Base-by-base conservation (phyloP, 768 basidiomycete genomes). In the Leucocoprinus leucothites region DNA sequence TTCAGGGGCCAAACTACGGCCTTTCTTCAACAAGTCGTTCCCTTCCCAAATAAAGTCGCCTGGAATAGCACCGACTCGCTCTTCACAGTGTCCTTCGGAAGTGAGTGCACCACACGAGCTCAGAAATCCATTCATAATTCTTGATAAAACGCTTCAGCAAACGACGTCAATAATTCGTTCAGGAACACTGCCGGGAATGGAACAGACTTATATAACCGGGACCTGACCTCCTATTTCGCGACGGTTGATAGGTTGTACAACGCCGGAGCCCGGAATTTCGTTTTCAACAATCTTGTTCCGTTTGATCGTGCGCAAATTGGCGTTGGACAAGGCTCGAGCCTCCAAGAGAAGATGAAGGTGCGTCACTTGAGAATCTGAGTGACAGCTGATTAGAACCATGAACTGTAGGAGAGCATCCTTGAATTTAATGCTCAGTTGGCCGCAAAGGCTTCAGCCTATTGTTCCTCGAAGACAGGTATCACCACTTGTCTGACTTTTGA, bases 281-380 rank as follows among this genome's bases (percentile, higher is more conserved):
- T 65, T 2, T 65, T 65, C 44, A 65, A 65, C 18, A 60, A 63
- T 34, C 56, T 63, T 9, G 57, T 65, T 11, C 64, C 64, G 2
- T 65, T 63, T 38, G 62, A 65, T 55, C 54, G 64, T 24, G 62
- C 62, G 6, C 59, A 60, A 24, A 57, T 48, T 9, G 64, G 64
- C 0, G 55, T 61, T 19, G 24, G 42, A 19, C 56, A 57, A n/a
- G 62, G 64, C 21, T 13, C 57, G 3, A 44, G 44, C 18, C 51
- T 65, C 0, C 59, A 63, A 24, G 60, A 57, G 24, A 63, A 59
- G 50, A 36, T 65, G 56, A 61, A 59, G 41, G 64, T 62, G 53
- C 6, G 31, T 5, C 6, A 31, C 11, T 31, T 31, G 5, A 31
- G 31, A 31, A 5, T 31, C 11, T 16, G 25, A 31, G 9, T 3